A percentile compares a stretch with the other conserved stretches of the same genome.
phyloP scores from a whole-genome alignment of 2,329 filamentous ascomycete species.

The Camillea tinctor region DNA sequence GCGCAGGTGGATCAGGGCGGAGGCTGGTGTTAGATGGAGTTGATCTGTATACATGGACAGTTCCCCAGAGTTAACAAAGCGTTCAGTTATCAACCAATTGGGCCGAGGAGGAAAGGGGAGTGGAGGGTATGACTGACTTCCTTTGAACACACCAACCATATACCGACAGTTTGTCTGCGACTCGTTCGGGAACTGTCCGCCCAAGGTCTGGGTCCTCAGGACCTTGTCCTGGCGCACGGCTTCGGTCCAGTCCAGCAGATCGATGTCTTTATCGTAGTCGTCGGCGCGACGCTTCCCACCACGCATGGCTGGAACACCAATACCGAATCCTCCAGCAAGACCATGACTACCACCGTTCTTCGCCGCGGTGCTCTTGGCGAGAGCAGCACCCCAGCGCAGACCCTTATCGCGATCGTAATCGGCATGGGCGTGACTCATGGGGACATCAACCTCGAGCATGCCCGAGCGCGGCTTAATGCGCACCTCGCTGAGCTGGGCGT shows the following conservation, averaged over 20 bases:
- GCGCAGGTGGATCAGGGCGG: slow-evolving; percentile 81
- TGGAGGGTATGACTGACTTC: slow-evolving; percentile 54
- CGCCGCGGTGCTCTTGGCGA: slow-evolving; percentile 59
- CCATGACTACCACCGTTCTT: slow-evolving; percentile 67
- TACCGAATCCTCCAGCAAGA: slow-evolving; percentile 70
- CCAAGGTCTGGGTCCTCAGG: slow-evolving; percentile 77
- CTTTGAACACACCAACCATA: slow-evolving; percentile 89
- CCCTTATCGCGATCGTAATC: slow-evolving; percentile 86
- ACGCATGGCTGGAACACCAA: slow-evolving; percentile 46
- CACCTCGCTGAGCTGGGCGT: slow-evolving; percentile 68
- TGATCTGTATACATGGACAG: slow-evolving; percentile 57
- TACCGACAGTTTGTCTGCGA: slow-evolving; percentile 68
- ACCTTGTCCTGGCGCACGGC: slow-evolving; percentile 70
- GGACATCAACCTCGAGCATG: slow-evolving; percentile 90
- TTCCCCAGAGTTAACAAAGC: background rate
- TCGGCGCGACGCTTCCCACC: slow-evolving; percentile 36
- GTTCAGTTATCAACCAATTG: background rate
- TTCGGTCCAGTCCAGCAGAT: slow-evolving; percentile 63
- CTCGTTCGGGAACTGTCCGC: slow-evolving; percentile 71
- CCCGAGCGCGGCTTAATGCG: slow-evolving; percentile 80
- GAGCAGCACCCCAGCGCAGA: slow-evolving; percentile 75
- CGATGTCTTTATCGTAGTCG: slow-evolving; percentile 41
- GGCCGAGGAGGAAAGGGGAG: background rate
- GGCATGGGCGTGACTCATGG: slow-evolving; percentile 62
- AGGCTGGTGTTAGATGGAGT: slow-evolving; percentile 81